phyloP scores from a whole-genome alignment of 768 basidiomycete species.

The Filobasidium wieringae region DNA sequence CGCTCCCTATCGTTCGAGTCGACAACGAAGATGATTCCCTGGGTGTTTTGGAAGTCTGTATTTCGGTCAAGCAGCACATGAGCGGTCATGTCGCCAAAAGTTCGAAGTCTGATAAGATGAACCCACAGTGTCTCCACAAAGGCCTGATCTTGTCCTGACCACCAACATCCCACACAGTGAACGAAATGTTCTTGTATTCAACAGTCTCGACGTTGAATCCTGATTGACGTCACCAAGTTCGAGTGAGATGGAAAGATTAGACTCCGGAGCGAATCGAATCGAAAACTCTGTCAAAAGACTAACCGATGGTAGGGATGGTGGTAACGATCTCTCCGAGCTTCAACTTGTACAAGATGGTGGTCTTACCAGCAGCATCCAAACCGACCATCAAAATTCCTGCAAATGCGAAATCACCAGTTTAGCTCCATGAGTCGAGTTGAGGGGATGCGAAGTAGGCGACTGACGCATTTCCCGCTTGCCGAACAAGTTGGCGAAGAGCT shows the following conservation, averaged over 20 bases:
- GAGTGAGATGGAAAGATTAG: too few species aligned
- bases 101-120: background rate
- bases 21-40: slow-evolving; percentile 99
- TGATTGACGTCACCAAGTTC: too few species aligned
- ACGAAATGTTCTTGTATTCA: slow-evolving; percentile 99
- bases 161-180: slow-evolving; percentile 99
- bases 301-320: slow-evolving; percentile 98
- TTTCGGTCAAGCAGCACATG: background rate
- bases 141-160: slow-evolving; percentile 99
- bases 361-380: slow-evolving; percentile 98
- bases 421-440: slow-evolving; percentile 25
- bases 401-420: background rate
- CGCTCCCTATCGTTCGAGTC: slow-evolving; percentile 99
- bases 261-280: too few species aligned
- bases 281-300: too few species aligned
- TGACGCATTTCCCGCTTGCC: slow-evolving; percentile 99
- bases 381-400: slow-evolving; percentile 99
- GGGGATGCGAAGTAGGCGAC: slow-evolving; percentile 38
- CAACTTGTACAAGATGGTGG: slow-evolving; percentile 90
- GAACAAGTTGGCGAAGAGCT: slow-evolving; percentile 67
- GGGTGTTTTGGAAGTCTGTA: slow-evolving; percentile 99
- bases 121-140: slow-evolving; percentile 95
- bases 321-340: slow-evolving; percentile 99
- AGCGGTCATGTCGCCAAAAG: background rate
- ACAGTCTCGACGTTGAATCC: slow-evolving; percentile 99